Base-by-base conservation (phyloP, 2,329 filamentous ascomycete species). In the Ophiostoma tasmaniense region DNA sequence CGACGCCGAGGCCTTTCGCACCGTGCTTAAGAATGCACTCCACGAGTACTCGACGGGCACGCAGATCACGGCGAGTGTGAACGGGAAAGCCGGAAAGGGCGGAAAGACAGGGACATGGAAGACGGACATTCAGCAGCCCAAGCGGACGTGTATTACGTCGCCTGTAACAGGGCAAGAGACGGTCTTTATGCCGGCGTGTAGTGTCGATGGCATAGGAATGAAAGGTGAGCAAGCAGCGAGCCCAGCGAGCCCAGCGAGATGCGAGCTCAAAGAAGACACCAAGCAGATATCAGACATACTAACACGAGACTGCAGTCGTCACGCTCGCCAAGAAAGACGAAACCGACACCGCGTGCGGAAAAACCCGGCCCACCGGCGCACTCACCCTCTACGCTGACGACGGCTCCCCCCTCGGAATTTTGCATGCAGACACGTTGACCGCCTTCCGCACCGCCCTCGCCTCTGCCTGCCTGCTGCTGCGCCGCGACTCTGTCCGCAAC, bases 391-490 rank as follows among this genome's bases (percentile, higher is more conserved):
- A 91, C 79, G 81, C 81, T 0, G 82, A 85, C 1, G 80, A 83
- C 28, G 91, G 91, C 59, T 78, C 81, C 13, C 84, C 90, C 0
- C 78, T 86, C 5, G 91, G 89, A 4, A 83, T 94, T 69, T 79
- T 95, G 50, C 89, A 92, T 74, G 90, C 91, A 20, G 85, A 85
- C 70, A 88, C 90, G 64, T 80, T 94, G 39, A 95, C 92, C 0
- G 91, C 90, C 2, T 95, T 94, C 78, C 87, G 92, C 71, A 95
- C 92, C 0, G 90, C 91, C 0, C 81, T 94, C 13, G 87, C 87
- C 1, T 90, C 89, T 3, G 85, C 89, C 68, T 87, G 89, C 33
- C 82, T 92, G 0, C 81, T 92, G 42, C 78, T 79, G 25, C 85
- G 84, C 50, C 90, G 94, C 69, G 81, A 85, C 68, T 84, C 85